A percentile compares a stretch with the other conserved stretches of the same genome.
Conservation (phyloP, 2,329 filamentous ascomycete genomes). For the Coniella lustricola region DNA sequence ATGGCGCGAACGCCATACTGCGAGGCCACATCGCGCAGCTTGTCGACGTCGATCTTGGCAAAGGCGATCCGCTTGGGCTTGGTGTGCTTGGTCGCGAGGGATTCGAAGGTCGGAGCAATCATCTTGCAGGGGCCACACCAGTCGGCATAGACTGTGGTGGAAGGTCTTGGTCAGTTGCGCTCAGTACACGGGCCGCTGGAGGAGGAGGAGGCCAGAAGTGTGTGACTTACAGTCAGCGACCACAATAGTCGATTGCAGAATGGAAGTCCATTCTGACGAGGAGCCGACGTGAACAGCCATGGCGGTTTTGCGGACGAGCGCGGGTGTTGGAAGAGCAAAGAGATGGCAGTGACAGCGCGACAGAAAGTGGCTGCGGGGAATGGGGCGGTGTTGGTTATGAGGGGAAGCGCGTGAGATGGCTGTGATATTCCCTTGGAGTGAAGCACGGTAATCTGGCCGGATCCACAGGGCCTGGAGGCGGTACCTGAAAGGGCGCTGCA, state of each 20-base stretch:
- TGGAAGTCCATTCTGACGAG: slow-evolving; percentile 60
- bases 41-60: slow-evolving; percentile 85
- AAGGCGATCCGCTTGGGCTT: slow-evolving; percentile 81
- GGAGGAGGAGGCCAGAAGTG: background rate
- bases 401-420: background rate
- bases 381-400: background rate
- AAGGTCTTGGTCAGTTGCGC: slow-evolving; percentile 19
- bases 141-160: slow-evolving; percentile 73
- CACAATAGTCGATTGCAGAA: slow-evolving; percentile 66
- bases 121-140: slow-evolving; percentile 93
- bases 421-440: too few species aligned
- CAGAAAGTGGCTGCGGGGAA: background rate
- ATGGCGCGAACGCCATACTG: slow-evolving; percentile 77
- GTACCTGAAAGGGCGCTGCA: background rate
- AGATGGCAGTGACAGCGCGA: too few species aligned
- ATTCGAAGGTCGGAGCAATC: slow-evolving; percentile 84
- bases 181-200: slow-evolving; percentile 17
- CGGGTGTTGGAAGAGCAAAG: background rate
- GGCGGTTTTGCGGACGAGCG: slow-evolving; percentile 9
- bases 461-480: background rate
- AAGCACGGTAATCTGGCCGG: slow-evolving; percentile 16
- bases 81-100: slow-evolving; percentile 70
- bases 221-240: slow-evolving; percentile 75
- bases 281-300: slow-evolving; percentile 57
- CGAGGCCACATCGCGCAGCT: slow-evolving; percentile 68